Conservation (phyloP, 2,329 filamentous ascomycete genomes). For the Decorospora gaudefroyi region DNA sequence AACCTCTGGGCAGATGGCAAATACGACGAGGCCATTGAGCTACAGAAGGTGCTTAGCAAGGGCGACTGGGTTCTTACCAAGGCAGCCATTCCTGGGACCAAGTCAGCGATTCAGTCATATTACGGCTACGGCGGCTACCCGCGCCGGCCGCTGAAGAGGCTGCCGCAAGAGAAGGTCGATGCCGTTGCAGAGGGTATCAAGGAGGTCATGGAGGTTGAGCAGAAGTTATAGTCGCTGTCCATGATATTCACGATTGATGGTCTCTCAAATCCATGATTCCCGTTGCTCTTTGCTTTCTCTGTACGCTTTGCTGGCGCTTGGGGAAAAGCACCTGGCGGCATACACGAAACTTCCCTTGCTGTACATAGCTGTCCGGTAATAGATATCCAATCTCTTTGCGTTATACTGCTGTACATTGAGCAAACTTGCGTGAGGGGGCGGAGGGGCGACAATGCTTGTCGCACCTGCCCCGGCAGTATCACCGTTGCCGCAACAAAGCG, state of each 20-base stretch:
- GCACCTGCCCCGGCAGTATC: background rate
- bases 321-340: slow-evolving; percentile 17
- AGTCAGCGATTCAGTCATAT: slow-evolving; percentile 78
- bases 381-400: slow-evolving; percentile 7
- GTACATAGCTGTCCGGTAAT: slow-evolving; percentile 26
- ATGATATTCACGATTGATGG: slow-evolving; percentile 1
- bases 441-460: no score
- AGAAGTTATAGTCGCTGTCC: slow-evolving; percentile 39
- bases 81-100: slow-evolving; percentile 82
- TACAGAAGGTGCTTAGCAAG: slow-evolving; percentile 77
- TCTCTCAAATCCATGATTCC: slow-evolving; percentile 6
- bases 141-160: slow-evolving; percentile 70
- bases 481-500: no score
- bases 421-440: background rate
- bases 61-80: slow-evolving; percentile 85
- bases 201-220: slow-evolving; percentile 70
- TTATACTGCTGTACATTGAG: no score
- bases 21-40: slow-evolving; percentile 71
- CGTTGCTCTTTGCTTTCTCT: background rate
- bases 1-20: slow-evolving; percentile 74
- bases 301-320: slow-evolving; percentile 7
- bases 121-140: slow-evolving; percentile 81
- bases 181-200: slow-evolving; percentile 49
- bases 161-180: slow-evolving; percentile 61
- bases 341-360: slow-evolving; percentile 18